These are phyloP conservation scores for Stemphylium lycopersici DNA, from an alignment of 2,329 filamentous ascomycete species.

Conservation along the genomic window DNA sequence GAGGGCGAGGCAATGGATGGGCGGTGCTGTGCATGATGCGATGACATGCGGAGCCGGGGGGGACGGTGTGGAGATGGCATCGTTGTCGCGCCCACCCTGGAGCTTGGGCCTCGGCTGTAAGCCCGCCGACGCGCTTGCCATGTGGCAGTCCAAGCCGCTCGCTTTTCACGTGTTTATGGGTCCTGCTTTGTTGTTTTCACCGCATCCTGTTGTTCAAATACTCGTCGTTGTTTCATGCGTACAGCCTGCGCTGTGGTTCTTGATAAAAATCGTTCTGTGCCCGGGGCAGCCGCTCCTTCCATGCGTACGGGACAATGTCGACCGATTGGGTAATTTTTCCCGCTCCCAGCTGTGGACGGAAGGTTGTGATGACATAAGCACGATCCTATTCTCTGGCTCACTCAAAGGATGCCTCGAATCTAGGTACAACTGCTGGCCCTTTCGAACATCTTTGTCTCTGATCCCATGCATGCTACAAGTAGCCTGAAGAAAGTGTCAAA, in stretches of 20 bases:
- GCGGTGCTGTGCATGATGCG: constrained; percentile 13
- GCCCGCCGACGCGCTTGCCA: constrained; percentile 10
- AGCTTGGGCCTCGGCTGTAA: constrained; percentile 15
- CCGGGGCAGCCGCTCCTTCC: neutral
- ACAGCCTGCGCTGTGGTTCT: too few relatives aligned
- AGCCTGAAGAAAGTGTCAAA: too few relatives aligned
- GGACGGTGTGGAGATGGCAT: constrained; percentile 13
- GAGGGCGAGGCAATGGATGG: constrained; percentile 1
- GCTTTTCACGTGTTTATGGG: neutral
- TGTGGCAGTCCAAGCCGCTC: constrained; percentile 10
- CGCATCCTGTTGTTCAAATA: neutral
- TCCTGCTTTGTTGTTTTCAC: neutral
- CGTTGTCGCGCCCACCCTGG: constrained; percentile 12
- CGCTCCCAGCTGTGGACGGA: neutral
- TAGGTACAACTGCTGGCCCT: too few relatives aligned
- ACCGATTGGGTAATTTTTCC: constrained; percentile 7
- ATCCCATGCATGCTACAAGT: too few relatives aligned
- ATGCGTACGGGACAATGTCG: neutral
- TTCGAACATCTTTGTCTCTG: too few relatives aligned
- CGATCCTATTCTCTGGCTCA: neutral
- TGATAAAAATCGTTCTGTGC: too few relatives aligned
- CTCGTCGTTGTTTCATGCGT: neutral
- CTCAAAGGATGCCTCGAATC: neutral
- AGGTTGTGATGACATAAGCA: neutral
- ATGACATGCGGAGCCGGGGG: constrained; percentile 15